Base-by-base conservation (phyloP, 2,329 filamentous ascomycete genomes). In the Myriosclerotinia curreyana region DNA sequence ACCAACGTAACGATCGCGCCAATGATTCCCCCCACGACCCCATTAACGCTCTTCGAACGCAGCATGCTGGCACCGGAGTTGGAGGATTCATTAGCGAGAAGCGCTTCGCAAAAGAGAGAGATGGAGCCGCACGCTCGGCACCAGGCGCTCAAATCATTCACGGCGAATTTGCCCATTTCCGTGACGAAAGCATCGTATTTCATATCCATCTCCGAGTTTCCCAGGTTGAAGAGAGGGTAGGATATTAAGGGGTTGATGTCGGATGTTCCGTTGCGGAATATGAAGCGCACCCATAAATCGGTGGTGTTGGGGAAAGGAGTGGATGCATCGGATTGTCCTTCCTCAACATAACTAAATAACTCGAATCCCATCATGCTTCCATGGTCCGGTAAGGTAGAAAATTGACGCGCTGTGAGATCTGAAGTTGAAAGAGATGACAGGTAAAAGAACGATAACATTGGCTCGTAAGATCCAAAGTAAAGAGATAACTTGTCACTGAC, bases 281-380 rank as follows among this genome's bases (percentile, higher is more conserved):
- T 73, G 71, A 87, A 84, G n/a, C 84, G 80, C 5, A 87, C 79
- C 64, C 75, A 78, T 20, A 86, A 75, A 25, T 81, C 76, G 1
- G 64, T 38, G 2, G 48, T 36, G 11, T 48, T 60, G 3, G 38
- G 22, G 49, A 65, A 12, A 49, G 68, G 60, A 60, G 75, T 74
- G 36, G 79, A 74, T 22, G 77, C 78, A 50, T 22, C 7, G 3
- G 34, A 40, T n/a, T 42, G 64, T 12, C 34, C 17, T 58, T 65
- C 11, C 51, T 69, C 62, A 60, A 75, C 74, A 42, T 79, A 74
- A 22, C 77, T 79, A 66, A 80, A 80, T 6, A 87, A 74, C 77
- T 96, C 92, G 73, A 95, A 92, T 0, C 84, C 79, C 82, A 96
- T 88, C 49, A 85, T 83, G 0, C 86, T 87, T 0, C 91, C 92